phyloP scores from a whole-genome alignment of 305 asterid species.

The Fraxinus dipetala region DNA sequence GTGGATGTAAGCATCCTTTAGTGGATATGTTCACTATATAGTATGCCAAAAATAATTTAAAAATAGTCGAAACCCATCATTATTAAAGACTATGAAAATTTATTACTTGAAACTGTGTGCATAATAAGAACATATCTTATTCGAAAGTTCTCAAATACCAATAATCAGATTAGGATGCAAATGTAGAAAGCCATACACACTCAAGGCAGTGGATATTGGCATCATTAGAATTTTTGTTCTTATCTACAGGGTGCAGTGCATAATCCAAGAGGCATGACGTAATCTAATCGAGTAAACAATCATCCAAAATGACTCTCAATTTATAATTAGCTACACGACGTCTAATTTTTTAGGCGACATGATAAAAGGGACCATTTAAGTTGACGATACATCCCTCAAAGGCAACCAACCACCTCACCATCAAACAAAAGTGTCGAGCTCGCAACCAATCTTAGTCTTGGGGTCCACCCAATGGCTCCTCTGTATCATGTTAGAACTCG shows the following conservation, averaged over 20 bases:
- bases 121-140: background rate
- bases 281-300: background rate
- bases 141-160: background rate
- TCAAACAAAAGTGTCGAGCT: background rate
- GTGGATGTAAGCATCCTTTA: conserved; percentile 16
- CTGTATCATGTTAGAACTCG: background rate
- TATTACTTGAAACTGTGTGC: background rate
- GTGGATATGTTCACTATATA: conserved; percentile 13
- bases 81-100: background rate
- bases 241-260: background rate
- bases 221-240: background rate
- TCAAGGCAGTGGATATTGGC: background rate
- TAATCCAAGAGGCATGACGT: background rate
- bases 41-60: background rate
- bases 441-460: background rate
- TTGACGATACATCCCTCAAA: background rate
- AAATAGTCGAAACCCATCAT: background rate
- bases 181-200: background rate
- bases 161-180: background rate
- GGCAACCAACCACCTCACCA: background rate
- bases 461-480: background rate
- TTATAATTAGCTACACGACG: background rate
- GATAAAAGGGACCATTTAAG: background rate
- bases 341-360: background rate
- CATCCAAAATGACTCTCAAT: background rate